These are phyloP conservation scores for Picocystis sp. DNA, from an alignment of 163 green algal species.

Conservation along the genomic window DNA sequence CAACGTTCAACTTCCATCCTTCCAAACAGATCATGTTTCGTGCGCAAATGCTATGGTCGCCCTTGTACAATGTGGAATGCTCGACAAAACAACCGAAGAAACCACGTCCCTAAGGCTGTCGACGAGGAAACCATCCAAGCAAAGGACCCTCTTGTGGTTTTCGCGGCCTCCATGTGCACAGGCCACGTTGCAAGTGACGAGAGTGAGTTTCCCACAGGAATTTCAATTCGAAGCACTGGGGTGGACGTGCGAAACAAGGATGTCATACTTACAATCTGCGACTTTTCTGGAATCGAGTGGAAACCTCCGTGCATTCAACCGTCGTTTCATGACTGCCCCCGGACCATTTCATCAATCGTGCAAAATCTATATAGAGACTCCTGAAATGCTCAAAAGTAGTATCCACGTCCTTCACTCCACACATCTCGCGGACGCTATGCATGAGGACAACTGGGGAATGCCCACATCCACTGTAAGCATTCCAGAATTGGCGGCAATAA, in stretches of 20 bases:
- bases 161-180: background rate
- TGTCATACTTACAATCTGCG: background rate
- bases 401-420: slow-evolving; percentile 51
- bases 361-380: slow-evolving; percentile 66
- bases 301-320: background rate
- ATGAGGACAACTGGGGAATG: slow-evolving; percentile 75
- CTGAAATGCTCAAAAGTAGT: slow-evolving; percentile 57
- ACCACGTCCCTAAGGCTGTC: too few species aligned
- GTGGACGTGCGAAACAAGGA: background rate
- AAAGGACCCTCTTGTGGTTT: background rate
- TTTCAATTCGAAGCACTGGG: background rate
- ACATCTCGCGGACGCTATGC: slow-evolving; percentile 88
- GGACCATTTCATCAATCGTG: slow-evolving; percentile 3
- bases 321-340: background rate
- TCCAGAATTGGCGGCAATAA: slow-evolving; percentile 43
- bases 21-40: too few species aligned
- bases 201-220: background rate
- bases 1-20: too few species aligned
- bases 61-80: too few species aligned
- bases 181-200: background rate
- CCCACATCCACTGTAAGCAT: slow-evolving; percentile 86
- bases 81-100: too few species aligned
- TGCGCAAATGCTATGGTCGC: too few species aligned
- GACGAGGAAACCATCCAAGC: too few species aligned
- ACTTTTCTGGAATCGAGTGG: too few species aligned